Base-by-base conservation (phyloP, 257 asterid genomes). In the Nyctanthes arbortristis region DNA sequence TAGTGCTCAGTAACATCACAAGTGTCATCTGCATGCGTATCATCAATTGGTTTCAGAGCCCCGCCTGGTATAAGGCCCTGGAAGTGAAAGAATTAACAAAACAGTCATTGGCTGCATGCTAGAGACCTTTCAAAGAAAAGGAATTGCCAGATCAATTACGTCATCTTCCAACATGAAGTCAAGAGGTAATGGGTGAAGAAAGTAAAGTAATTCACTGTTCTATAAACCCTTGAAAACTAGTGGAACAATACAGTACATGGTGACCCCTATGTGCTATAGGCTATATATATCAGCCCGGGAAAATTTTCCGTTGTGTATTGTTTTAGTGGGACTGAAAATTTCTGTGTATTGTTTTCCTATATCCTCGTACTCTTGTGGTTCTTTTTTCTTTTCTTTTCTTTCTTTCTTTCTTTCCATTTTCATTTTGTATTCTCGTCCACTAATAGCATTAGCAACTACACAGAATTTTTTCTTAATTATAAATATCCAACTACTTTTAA, bases 41-140 rank as follows among this genome's bases (percentile, higher is more conserved):
- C 95, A 40, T 86, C 95, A 73, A 91, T 81, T 63, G 97, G 97
- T 77, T 88, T 89, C 81, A 87, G 78, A 65, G 95, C 92, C 71
- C 97, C 99, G 75, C 97, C 99, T 22, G 98, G 97, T 77, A 91
- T 77, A 71, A 89, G 93, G 73, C 97, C 97, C 99, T 91, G 88
- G 65, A 77, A 62, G 74, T 65, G 75, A 77, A 72, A 81, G 66
- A 55, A 64, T 30, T 49, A 59, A 59, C 63, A 54, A 74, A 57
- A 71, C 64, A 58, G 76, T 61, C 37, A 69, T 54, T 72, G 43
- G 16, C 29, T 45, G 31, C 27, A 58, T 40, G 34, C 36, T 14
- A 27, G 30, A 76, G 27, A 47, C 56, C 20, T 45, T 45, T 47
- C 27, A 18, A 47, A 16, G 8, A 6, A 47, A 47, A 47, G 25